Evolutionary conservation across 805 yeast species (phyloP).

Genomic region (Nematodospora valgi): DNA sequence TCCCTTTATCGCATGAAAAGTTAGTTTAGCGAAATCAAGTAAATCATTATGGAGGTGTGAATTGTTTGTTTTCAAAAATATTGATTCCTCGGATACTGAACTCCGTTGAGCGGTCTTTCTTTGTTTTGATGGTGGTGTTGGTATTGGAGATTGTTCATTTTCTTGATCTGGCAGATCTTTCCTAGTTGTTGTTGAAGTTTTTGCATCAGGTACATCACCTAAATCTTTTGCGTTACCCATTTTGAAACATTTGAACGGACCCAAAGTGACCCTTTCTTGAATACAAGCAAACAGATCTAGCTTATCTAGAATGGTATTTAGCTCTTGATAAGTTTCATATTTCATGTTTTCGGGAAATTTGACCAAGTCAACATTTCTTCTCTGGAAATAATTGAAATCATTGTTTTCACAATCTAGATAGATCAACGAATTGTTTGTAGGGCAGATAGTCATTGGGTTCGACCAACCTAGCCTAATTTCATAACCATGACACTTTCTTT

Average conservation of each 20-base stretch:
- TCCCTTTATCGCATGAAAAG: slow-evolving; percentile 42
- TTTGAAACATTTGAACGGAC: slow-evolving; percentile 24
- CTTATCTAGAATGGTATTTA: slow-evolving; percentile 35
- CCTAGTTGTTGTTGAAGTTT: background rate
- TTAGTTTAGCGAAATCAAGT: slow-evolving; percentile 34
- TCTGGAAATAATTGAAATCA: slow-evolving; percentile 27
- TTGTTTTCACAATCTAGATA: slow-evolving; percentile 11
- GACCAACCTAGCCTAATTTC: slow-evolving; percentile 47
- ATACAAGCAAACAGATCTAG: slow-evolving; percentile 19
- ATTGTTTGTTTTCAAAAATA: slow-evolving; percentile 23
- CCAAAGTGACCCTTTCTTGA: slow-evolving; percentile 12
- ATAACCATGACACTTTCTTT: slow-evolving; percentile 47
- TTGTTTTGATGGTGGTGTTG: background rate
- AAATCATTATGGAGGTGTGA: slow-evolving; percentile 36
- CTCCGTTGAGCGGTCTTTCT: background rate
- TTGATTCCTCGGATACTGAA: slow-evolving; percentile 9
- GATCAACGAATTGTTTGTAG: slow-evolving; percentile 15
- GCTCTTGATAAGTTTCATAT: slow-evolving; percentile 36
- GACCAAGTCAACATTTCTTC: slow-evolving; percentile 45
- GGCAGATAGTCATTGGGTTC: slow-evolving; percentile 32
- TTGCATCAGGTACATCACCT: background rate
- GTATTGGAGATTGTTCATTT: background rate
- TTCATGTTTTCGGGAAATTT: slow-evolving; percentile 30
- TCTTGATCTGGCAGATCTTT: background rate
- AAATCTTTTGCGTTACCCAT: background rate